Conservation (phyloP, 1,284 basidiomycete species). For the Ganoderma meredithae region DNA sequence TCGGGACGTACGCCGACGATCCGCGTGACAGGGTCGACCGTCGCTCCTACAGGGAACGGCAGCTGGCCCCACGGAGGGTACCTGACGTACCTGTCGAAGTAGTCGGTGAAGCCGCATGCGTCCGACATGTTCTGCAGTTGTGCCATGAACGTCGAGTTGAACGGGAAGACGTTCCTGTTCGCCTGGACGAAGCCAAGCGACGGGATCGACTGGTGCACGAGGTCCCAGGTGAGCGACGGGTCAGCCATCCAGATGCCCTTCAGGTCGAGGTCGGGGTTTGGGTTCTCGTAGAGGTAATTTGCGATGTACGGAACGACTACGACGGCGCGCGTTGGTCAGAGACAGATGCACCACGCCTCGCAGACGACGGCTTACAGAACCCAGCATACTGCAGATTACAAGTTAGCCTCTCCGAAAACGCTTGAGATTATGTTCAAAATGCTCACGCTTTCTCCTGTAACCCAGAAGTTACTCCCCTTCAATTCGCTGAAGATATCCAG, state of each 20-base stretch:
- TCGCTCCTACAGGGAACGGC: conserved; percentile 51
- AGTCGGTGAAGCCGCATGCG: conserved; percentile 50
- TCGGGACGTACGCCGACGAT: conserved; percentile 37
- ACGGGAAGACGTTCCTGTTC: conserved; percentile 59
- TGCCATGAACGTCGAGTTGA: conserved; percentile 44
- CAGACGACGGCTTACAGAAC: conserved; percentile 40
- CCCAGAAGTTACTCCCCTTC: conserved; percentile 47
- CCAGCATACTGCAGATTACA: conserved; percentile 43
- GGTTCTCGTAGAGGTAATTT: conserved; percentile 49
- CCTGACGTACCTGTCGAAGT: conserved; percentile 45
- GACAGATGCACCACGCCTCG: too few species aligned
- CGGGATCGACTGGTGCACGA: conserved; percentile 49
- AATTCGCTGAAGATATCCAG: conserved; percentile 48
- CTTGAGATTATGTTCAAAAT: conserved; percentile 43
- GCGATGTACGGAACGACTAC: conserved; percentile 50
- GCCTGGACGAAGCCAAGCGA: conserved; percentile 51
- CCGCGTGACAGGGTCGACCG: conserved; percentile 37
- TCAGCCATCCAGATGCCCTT: conserved; percentile 51
- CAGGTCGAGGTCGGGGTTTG: conserved; percentile 44
- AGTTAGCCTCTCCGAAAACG: neutral
- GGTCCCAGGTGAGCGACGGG: conserved; percentile 45
- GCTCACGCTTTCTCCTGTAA: conserved; percentile 46
- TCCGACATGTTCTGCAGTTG: conserved; percentile 46
- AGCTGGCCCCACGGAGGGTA: conserved; percentile 55
- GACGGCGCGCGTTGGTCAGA: too few species aligned